Evolutionary conservation across 2,329 filamentous ascomycete genomes (phyloP).

Genomic region (Aspergillus glaucus): DNA sequence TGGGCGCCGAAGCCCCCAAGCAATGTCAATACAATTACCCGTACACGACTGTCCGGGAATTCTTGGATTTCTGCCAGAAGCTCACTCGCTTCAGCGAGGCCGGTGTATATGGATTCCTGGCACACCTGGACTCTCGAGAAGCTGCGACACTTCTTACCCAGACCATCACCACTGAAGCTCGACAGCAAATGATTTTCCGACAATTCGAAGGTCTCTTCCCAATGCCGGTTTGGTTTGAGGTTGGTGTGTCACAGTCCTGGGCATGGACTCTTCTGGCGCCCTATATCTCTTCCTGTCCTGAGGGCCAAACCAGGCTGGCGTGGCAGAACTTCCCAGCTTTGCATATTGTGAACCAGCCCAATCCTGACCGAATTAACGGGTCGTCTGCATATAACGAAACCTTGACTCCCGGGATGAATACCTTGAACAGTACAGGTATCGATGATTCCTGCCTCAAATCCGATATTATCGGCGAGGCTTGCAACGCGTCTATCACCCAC

Average conservation of each 20-base stretch:
- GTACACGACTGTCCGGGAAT: constrained; percentile 66
- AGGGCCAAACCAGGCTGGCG: constrained; percentile 63
- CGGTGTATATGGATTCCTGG: constrained; percentile 73
- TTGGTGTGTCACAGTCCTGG: constrained; percentile 77
- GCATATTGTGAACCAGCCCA: constrained; percentile 68
- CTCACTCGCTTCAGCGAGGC: constrained; percentile 75
- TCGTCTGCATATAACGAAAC: constrained; percentile 60
- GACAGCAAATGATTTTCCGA: constrained; percentile 78
- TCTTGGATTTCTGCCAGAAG: constrained; percentile 77
- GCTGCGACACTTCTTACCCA: constrained; percentile 67
- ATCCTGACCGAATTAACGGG: constrained; percentile 61
- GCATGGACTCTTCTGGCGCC: constrained; percentile 75
- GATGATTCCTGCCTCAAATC: constrained; percentile 54
- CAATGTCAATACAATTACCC: constrained; percentile 82
- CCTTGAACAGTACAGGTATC: constrained; percentile 31
- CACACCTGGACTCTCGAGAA: constrained; percentile 69
- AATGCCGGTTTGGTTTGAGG: constrained; percentile 77
- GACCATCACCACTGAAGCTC: constrained; percentile 70
- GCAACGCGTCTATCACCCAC: constrained; percentile 58
- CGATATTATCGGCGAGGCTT: constrained; percentile 45
- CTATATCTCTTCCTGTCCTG: constrained; percentile 71
- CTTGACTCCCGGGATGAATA: constrained; percentile 30
- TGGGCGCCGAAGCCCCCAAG: constrained; percentile 61
- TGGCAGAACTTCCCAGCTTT: constrained; percentile 82
- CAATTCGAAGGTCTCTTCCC: constrained; percentile 75